phyloP scores from a whole-genome alignment of 2,329 filamentous ascomycete species.

The Aspergillus uvarum region DNA sequence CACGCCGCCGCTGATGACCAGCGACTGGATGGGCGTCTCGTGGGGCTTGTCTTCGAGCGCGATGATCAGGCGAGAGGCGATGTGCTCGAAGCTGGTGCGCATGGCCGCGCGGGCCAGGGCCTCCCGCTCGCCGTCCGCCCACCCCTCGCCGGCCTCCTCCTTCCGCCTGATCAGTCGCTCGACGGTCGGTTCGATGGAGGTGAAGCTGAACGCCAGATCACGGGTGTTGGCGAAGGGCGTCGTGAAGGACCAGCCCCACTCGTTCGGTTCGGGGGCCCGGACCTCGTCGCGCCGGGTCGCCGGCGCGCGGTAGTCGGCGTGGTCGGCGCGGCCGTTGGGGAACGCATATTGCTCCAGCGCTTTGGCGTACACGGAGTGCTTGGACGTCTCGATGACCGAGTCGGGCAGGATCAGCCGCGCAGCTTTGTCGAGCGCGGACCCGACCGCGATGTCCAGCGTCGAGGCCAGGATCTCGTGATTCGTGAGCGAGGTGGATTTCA shows the following conservation, averaged over 20 bases:
- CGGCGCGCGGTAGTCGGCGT: slow-evolving; percentile 58
- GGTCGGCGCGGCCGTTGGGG: slow-evolving; percentile 44
- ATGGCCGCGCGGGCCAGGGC: slow-evolving; percentile 72
- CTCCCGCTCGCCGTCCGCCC: slow-evolving; percentile 62
- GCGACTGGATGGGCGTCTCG: slow-evolving; percentile 49
- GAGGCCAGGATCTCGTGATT: slow-evolving; percentile 72
- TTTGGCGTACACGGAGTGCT: slow-evolving; percentile 75
- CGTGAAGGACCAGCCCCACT: slow-evolving; percentile 67
- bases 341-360: slow-evolving; percentile 80
- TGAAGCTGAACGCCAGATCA: slow-evolving; percentile 69
- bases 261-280: slow-evolving; percentile 44
- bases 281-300: slow-evolving; percentile 59
- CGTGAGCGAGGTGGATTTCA: slow-evolving; percentile 67
- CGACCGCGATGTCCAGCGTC: slow-evolving; percentile 79
- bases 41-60: slow-evolving; percentile 52
- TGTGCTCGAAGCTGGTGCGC: slow-evolving; percentile 82
- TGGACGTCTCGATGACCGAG: slow-evolving; percentile 53
- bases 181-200: slow-evolving; percentile 66
- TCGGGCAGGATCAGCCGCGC: slow-evolving; percentile 73
- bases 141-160: slow-evolving; percentile 28
- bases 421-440: slow-evolving; percentile 85
- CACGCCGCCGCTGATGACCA: slow-evolving; percentile 88
- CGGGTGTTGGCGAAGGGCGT: slow-evolving; percentile 64
- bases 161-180: slow-evolving; percentile 54
- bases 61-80: slow-evolving; percentile 71